Percentiles rank a stretch among this genome's conserved stretches.
Conservation (phyloP, 805 yeast species). For the Lachancea quebecensis region DNA sequence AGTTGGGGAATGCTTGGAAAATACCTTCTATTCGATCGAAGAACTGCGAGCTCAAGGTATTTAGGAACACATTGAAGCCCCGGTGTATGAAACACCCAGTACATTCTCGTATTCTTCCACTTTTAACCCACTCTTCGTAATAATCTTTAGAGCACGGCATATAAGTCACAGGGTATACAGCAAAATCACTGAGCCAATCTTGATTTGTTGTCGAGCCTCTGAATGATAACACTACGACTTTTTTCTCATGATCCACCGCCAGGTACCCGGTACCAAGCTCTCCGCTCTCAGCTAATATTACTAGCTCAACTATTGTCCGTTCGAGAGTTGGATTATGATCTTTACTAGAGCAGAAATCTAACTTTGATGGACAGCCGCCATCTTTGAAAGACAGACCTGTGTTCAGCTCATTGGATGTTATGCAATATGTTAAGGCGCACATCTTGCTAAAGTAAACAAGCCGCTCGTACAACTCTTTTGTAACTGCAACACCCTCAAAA, state of each 20-base stretch:
- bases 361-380: conserved; percentile 31
- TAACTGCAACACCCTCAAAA: conserved; percentile 2
- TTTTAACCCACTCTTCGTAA: conserved; percentile 18
- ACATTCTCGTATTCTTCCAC: conserved; percentile 34
- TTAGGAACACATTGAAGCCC: conserved; percentile 51
- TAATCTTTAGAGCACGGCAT: conserved; percentile 35
- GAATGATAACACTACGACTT: conserved; percentile 44
- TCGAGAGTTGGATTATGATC: conserved; percentile 20
- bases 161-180: conserved; percentile 41
- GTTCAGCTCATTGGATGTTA: conserved; percentile 17
- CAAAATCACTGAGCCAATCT: conserved; percentile 60
- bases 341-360: conserved; percentile 28
- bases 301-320: conserved; percentile 33
- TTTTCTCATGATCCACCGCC: conserved; percentile 40
- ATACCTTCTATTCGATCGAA: conserved; percentile 33
- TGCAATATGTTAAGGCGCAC: conserved; percentile 34
- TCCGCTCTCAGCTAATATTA: conserved; percentile 37
- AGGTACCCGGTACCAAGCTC: conserved; percentile 52
- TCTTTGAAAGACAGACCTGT: conserved; percentile 22
- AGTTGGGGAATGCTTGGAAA: conserved; percentile 38
- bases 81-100: conserved; percentile 51
- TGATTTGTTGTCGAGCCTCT: conserved; percentile 57
- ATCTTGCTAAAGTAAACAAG: conserved; percentile 30
- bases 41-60: conserved; percentile 35
- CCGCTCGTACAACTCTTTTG: conserved; percentile 22